Conservation (phyloP, 1,284 basidiomycete genomes). For the Papiliotrema fonsecae region DNA sequence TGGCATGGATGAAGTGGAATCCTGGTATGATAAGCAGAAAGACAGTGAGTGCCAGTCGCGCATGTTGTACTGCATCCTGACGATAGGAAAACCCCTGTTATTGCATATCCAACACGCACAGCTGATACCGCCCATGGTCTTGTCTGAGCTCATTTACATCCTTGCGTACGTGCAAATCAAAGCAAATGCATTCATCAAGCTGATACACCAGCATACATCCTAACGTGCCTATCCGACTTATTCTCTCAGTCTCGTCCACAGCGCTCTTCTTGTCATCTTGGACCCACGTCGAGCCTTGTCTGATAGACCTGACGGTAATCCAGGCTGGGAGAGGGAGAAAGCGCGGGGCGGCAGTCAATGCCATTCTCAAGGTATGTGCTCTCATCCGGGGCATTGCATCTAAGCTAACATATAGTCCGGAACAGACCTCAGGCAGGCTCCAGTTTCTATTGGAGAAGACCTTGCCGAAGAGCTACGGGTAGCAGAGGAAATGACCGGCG, state of each 20-base stretch:
- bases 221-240: conserved; percentile 23
- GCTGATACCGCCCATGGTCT: conserved; percentile 16
- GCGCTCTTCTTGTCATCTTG: conserved; percentile 25
- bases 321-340: conserved; percentile 12
- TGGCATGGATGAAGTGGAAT: conserved; percentile 35
- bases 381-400: neutral
- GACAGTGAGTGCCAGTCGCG: conserved; percentile 11
- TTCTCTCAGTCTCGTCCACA: conserved; percentile 36
- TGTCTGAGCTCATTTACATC: conserved; percentile 37
- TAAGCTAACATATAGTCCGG: conserved; percentile 8
- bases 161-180: conserved; percentile 21
- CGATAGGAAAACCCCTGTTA: conserved; percentile 9
- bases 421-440: conserved; percentile 2
- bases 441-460: conserved; percentile 18
- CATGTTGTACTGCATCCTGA: neutral
- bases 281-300: conserved; percentile 29
- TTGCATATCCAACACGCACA: conserved; percentile 39
- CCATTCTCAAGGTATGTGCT: conserved; percentile 26
- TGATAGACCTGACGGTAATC: conserved; percentile 33
- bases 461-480: conserved; percentile 22
- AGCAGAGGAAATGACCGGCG: conserved; percentile 26
- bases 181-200: neutral
- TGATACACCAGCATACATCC: conserved; percentile 20
- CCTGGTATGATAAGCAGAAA: conserved; percentile 23
- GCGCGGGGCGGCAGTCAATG: conserved; percentile 16